Evolutionary conservation across 352 stramenopile genomes (phyloP), one percentile per base, ranked within the genome.

Genomic region (Globisporangium abappressorium): DNA sequence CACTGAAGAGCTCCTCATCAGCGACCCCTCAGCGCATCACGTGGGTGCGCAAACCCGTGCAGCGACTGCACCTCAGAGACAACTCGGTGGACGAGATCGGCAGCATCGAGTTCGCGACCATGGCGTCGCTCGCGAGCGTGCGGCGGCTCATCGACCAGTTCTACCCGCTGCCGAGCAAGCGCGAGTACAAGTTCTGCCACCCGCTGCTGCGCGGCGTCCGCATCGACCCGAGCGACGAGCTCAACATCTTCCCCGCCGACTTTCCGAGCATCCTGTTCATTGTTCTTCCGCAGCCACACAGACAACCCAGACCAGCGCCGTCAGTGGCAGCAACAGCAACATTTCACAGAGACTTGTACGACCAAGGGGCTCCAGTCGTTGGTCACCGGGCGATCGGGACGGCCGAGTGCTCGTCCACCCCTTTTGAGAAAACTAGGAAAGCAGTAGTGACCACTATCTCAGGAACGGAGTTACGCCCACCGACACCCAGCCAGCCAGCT

Each of bases 111-210:
- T 78, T 80, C 30, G 51, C 70, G 34, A 72, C 61, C 4, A 33
- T 70, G 24, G 68, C 74, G 7, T 65, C 71, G 28, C 68, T 80
- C 34, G 74, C 65, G 8, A 69, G 66, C 41, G 63, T 71, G 54
- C 68, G 71, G 2, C n/a, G 24, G 14, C 74, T 80, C 26, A 64
- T 80, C 33, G 62, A 76, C 36, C 68, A 77, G 59, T 80, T 80
- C 59, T 73, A 76, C 34, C 74, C 71, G 20, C 51, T 74, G n/a
- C 65, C 70, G 0, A 64, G 59, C 59, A 55, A 69, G 11, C 73
- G 68, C 57, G 54, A 65, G 24, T 77, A 73, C 68, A 65, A 70
- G 30, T 80, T 80, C 51, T 65, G 64, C 51, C 61, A 80, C 51
- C 73, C 70, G 18, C 28, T 22, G 8, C 54, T 49, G 22, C 46